These are phyloP conservation scores for Papiliotrema terrestris DNA, from an alignment of 1,284 basidiomycete species.

Conservation along the genomic window DNA sequence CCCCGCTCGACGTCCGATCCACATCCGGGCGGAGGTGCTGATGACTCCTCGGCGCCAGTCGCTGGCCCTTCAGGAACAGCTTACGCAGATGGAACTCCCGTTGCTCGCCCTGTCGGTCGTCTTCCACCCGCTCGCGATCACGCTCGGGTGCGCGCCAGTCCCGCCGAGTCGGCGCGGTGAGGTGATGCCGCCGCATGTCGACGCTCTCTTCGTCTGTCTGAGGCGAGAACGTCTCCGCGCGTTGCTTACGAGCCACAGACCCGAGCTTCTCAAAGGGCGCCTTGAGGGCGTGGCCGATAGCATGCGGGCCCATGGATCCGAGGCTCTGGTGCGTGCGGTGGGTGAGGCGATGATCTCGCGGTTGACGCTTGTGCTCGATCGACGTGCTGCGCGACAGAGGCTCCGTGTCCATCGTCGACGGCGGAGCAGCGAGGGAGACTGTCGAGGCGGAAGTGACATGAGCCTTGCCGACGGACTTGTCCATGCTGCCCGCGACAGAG, in stretches of 20 bases:
- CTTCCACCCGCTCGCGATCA: conserved; percentile 3
- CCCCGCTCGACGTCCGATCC: not conserved
- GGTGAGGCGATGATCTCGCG: conserved; percentile 8
- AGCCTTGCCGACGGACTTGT: not conserved
- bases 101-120: conserved; percentile 9
- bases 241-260: conserved; percentile 19
- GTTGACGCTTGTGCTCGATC: conserved; percentile 10
- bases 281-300: conserved; percentile 23
- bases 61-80: conserved; percentile 31
- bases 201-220: conserved; percentile 1
- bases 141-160: not conserved
- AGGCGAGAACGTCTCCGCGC: conserved; percentile 1
- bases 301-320: conserved; percentile 13
- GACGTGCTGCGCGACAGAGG: conserved; percentile 4
- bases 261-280: conserved; percentile 29
- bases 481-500: conserved; percentile 17
- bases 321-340: conserved; percentile 28
- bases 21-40: not conserved
- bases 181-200: not conserved
- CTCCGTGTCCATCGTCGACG: not conserved
- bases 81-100: conserved; percentile 23
- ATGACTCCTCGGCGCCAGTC: not conserved
- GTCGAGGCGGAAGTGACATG: conserved; percentile 14
- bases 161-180: not conserved
- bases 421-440: conserved; percentile 8